Percentiles rank a stretch among this genome's conserved stretches.
Evolutionary conservation across 257 asterid genomes (phyloP).

Genomic region (Solanum paucissectum): DNA sequence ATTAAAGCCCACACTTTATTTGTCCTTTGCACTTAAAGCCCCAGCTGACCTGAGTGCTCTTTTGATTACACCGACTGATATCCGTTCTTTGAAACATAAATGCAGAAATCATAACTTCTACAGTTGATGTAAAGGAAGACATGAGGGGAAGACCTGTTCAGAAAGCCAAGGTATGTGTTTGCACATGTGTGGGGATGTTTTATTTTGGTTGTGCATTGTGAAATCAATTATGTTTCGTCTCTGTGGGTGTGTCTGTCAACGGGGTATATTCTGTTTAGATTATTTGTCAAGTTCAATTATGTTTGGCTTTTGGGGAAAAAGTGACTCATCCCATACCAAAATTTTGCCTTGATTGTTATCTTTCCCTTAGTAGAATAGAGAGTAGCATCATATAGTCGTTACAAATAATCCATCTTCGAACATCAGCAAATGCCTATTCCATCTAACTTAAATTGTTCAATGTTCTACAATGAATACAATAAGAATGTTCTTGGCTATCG

Average conservation of each 20-base stretch:
- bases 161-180: conserved; percentile 56
- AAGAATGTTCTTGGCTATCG: neutral
- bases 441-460: neutral
- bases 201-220: neutral
- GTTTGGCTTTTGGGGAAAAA: neutral
- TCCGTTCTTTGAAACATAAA: neutral
- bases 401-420: neutral
- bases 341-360: neutral
- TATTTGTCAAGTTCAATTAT: neutral
- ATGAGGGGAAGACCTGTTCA: conserved; percentile 67
- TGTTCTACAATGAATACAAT: neutral
- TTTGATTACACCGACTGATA: neutral
- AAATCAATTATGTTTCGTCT: neutral
- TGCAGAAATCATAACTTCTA: conserved; percentile 72
- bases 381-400: neutral
- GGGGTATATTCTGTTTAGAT: neutral
- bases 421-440: neutral
- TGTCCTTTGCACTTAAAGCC: neutral
- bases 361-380: neutral
- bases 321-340: neutral
- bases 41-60: neutral
- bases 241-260: neutral
- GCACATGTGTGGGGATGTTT: neutral
- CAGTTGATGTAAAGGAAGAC: conserved; percentile 80
- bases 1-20: neutral